phyloP scores from a whole-genome alignment of 2,329 filamentous ascomycete genomes.

The Cryphonectria naterciae region DNA sequence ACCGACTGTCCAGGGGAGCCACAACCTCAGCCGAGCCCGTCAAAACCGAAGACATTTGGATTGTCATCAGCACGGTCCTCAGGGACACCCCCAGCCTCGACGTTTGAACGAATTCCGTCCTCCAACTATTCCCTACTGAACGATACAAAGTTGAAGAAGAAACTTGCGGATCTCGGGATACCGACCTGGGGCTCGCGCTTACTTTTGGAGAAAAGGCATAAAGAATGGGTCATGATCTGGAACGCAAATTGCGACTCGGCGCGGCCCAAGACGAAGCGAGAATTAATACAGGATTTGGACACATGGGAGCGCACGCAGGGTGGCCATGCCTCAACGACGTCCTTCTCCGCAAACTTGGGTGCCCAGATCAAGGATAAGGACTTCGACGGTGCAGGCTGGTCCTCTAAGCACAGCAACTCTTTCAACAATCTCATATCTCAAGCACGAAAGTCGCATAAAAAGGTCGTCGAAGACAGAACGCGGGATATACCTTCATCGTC shows the following conservation, averaged over 20 bases:
- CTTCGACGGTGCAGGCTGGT: constrained; percentile 82
- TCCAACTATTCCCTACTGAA: constrained; percentile 88
- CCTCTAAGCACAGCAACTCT: constrained; percentile 69
- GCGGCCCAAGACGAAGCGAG: constrained; percentile 68
- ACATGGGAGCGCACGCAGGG: constrained; percentile 87
- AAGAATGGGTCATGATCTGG: constrained; percentile 93
- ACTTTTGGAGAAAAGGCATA: constrained; percentile 78
- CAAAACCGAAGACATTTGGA: constrained; percentile 32
- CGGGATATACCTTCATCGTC: constrained; percentile 1
- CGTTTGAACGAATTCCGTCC: constrained; percentile 71
- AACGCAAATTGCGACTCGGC: constrained; percentile 94
- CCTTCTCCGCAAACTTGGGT: constrained; percentile 42
- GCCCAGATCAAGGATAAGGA: constrained; percentile 79
- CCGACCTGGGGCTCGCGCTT: constrained; percentile 69
- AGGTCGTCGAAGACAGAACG: constrained; percentile 28
- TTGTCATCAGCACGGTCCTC: constrained; percentile 12
- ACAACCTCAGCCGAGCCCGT: constrained; percentile 37
- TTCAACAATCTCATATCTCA: constrained; percentile 81
- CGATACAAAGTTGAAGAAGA: constrained; percentile 76
- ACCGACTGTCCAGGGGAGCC: constrained; percentile 52
- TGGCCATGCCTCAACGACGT: constrained; percentile 52
- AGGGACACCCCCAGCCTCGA: constrained; percentile 38
- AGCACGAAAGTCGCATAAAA: constrained; percentile 59
- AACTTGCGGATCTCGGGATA: constrained; percentile 79
- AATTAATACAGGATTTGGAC: constrained; percentile 79